Percentiles rank a stretch among this genome's conserved stretches.
These are phyloP conservation scores for Cryptococcus sp. DNA, from an alignment of 1,284 basidiomycete genomes.

Conservation along the genomic window DNA sequence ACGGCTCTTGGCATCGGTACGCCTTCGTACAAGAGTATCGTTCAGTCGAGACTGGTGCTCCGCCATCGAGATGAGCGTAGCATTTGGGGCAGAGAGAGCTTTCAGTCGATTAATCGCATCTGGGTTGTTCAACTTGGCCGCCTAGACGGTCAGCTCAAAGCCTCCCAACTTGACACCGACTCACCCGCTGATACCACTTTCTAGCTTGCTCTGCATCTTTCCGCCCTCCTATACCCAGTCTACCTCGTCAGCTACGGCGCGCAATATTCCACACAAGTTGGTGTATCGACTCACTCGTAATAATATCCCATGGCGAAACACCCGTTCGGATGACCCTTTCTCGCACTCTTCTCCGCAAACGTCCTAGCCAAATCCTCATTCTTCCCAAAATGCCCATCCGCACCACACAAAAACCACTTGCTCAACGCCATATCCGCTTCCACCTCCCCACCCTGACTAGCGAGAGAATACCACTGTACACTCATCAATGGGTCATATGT, in stretches of 20 bases:
- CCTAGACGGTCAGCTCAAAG: constrained; percentile 47
- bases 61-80: constrained; percentile 62
- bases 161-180: constrained; percentile 2
- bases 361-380: constrained; percentile 81
- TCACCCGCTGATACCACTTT: constrained; percentile 44
- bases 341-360: constrained; percentile 87
- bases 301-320: constrained; percentile 90
- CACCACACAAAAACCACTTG: constrained; percentile 93
- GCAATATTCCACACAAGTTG: too few relatives aligned
- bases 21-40: constrained; percentile 69
- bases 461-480: constrained; percentile 84
- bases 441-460: constrained; percentile 74
- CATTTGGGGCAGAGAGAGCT: constrained; percentile 56
- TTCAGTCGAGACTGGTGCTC: constrained; percentile 78
- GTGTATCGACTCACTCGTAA: constrained; percentile 35
- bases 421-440: constrained; percentile 94
- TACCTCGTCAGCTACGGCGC: constrained; percentile 7
- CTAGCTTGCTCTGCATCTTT: constrained; percentile 33
- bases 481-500: constrained; percentile 82
- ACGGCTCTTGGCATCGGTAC: constrained; percentile 70
- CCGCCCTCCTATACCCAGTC: constrained; percentile 33
- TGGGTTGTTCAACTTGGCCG: constrained; percentile 68
- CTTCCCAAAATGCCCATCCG: constrained; percentile 74
- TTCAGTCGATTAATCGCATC: constrained; percentile 72
- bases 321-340: constrained; percentile 69